Evolutionary conservation across 306 rosid genomes (phyloP), one percentile per base, ranked within the genome.

Genomic region (Vachellia collinsii): DNA sequence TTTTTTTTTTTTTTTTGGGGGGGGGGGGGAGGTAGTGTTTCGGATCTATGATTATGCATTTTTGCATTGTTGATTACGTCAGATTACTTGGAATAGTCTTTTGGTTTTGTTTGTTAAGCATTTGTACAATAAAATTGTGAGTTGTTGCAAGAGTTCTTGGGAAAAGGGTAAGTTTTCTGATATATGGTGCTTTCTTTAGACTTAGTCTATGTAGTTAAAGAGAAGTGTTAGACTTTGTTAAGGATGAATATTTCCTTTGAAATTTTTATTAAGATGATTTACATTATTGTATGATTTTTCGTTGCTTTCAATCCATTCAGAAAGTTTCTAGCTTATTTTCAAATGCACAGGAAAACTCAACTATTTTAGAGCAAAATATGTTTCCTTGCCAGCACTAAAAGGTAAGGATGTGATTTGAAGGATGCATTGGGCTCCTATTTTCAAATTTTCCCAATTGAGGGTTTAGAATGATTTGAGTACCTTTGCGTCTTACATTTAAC

Each of bases 321-420:
- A 51, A 17, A 1, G 8, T 73, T 59, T 76, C 54, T 50, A 54
- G 79, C 39, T 4, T 59, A 11, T 59, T 59, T 59, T 59, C 14
- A 70, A 23, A 29, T 19, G 72, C 63, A 78, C 29, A 7, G 17
- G 34, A 75, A 64, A 68, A 73, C 53, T 75, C 4, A 48, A 25
- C 75, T 74, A 39, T 47, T 83, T 74, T 63, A 17, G 73, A 59
- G 17, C 37, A 58, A 74, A 53, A 67, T 67, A 39, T 19, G 1
- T 41, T 19, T 67, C 50, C 10, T n/a, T 9, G 72, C 34, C 9
- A 41, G 17, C 16, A 17, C 29, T 17, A 65, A 6, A 65, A 8
- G 19, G 19, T n/a, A 67, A 66, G 47, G 48, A 19, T 37, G 6
- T 11, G 5, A 19, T 17, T 7, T 13, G 72, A 16, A 66, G 25